phyloP scores from a whole-genome alignment of 164 flowering plant species.

The Umbilicus rupestris region DNA sequence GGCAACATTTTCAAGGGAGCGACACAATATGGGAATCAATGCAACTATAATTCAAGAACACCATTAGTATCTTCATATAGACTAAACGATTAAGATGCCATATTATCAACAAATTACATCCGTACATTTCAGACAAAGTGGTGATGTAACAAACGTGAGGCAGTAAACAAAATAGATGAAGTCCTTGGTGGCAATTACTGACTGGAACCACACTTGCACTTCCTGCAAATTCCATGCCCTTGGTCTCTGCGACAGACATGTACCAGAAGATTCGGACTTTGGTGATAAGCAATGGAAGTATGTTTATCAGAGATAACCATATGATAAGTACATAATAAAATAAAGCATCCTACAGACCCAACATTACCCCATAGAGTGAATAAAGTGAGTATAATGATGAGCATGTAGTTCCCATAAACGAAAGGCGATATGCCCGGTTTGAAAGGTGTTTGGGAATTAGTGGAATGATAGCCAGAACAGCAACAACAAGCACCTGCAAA shows the following conservation, averaged over 20 bases:
- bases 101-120: slow-evolving; percentile 2
- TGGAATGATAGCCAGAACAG: slow-evolving; percentile 80
- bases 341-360: background rate
- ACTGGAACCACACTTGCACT: slow-evolving; percentile 81
- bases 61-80: slow-evolving; percentile 7
- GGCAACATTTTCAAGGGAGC: slow-evolving; percentile 69
- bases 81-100: background rate
- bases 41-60: slow-evolving; percentile 59
- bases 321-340: slow-evolving; percentile 3
- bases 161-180: slow-evolving; percentile 85
- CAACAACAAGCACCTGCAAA: slow-evolving; percentile 75
- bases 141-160: slow-evolving; percentile 70
- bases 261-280: background rate
- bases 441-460: slow-evolving; percentile 64
- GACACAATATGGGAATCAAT: slow-evolving; percentile 78
- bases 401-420: slow-evolving; percentile 81
- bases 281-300: slow-evolving; percentile 9
- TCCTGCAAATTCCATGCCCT: slow-evolving; percentile 93
- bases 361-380: slow-evolving; percentile 77
- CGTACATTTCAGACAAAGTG: slow-evolving; percentile 74
- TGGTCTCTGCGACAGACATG: slow-evolving; percentile 52
- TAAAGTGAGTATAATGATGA: slow-evolving; percentile 74
- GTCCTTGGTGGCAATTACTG: slow-evolving; percentile 81
- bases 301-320: background rate
- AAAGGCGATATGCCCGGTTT: slow-evolving; percentile 70